Conservation (phyloP, 208 protist genomes). For the Trypanosoma cruzi region DNA sequence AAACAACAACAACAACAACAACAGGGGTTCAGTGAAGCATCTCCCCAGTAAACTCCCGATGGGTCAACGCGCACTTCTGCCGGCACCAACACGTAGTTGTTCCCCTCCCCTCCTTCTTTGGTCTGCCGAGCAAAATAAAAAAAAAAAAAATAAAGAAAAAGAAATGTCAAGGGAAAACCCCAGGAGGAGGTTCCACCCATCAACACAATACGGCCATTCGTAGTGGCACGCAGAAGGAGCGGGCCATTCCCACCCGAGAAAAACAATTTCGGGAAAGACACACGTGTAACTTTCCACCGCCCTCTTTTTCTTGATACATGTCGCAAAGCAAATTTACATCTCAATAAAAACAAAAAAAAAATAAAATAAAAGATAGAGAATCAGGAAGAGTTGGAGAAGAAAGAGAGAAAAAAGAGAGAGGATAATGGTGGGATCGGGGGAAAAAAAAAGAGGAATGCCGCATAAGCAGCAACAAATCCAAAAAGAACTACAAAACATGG, state of each 20-base stretch:
- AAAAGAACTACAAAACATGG: too few relatives aligned
- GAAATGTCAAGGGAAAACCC: slow-evolving; percentile 32
- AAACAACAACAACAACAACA: too few relatives aligned
- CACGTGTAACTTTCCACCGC: too few relatives aligned
- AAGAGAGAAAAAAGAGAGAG: neutral
- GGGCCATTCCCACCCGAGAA: too few relatives aligned
- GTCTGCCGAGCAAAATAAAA: too few relatives aligned
- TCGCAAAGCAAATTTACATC: too few relatives aligned
- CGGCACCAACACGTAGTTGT: slow-evolving; percentile 27
- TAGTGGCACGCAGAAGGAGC: slow-evolving; percentile 37
- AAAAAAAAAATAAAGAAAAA: slow-evolving; percentile 25
- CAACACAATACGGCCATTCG: slow-evolving; percentile 29
- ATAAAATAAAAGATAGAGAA: too few relatives aligned
- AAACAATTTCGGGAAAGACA: too few relatives aligned
- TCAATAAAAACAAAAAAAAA: neutral
- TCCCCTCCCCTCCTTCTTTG: too few relatives aligned
- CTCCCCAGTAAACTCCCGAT: slow-evolving; percentile 40
- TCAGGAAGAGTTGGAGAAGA: neutral
- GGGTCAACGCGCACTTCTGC: slow-evolving; percentile 34
- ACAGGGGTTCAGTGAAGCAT: slow-evolving; percentile 32
- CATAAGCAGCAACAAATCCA: neutral
- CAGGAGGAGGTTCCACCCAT: slow-evolving; percentile 18
- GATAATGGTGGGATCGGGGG: too few relatives aligned
- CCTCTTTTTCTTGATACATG: too few relatives aligned
- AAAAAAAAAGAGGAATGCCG: neutral